Base-by-base conservation (phyloP, 805 yeast species). In the Komagataella pseudopastoris region DNA sequence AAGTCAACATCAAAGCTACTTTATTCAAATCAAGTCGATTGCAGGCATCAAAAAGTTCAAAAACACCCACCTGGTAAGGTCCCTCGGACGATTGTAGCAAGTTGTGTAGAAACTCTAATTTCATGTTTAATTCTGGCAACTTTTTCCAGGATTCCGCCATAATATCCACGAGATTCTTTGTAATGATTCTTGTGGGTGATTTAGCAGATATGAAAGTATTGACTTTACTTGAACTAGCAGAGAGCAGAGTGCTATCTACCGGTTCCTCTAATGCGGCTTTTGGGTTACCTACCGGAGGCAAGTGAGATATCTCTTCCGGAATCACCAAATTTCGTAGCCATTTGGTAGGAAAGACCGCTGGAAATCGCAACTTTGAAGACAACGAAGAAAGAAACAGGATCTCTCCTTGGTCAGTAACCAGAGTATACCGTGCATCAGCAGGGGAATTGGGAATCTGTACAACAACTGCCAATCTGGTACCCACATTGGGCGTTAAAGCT, bases 391-490 rank as follows among this genome's bases (percentile, higher is more conserved):
- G 39, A 64, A 75, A 82, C 2, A 67, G 57, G 14, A 85, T 63
- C 47, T 74, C 78, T 7, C 93, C 93, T 52, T 74, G 74, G 30
- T 72, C 70, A 51, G 76, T 74, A 49, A 80, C 67, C 53, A 81
- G 72, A 0, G 86, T 76, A 56, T 77, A 83, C 36, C 81, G 65
- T 23, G 78, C 76, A 48, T 80, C 82, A 16, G 68, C 67, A 2
- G 75, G 60, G 4, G 67, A 60, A 4, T 60, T 56, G 0, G 90
- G 90, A 23, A 77, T 63, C 23, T 71, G 75, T 1, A 74, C 80
- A 39, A 85, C 72, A 49, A 83, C 75, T 23, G 77, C 75, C 17
- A 83, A 64, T 49, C 74, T 66, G 44, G 70, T 71, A 49, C 73
- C 66, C 48, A 71, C 59, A 6, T 63, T 69, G 1, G 67, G 63